Evolutionary conservation across 2,329 filamentous ascomycete genomes (phyloP), one percentile per base, ranked within the genome.

Genomic region (Apiospora pterosperma): DNA sequence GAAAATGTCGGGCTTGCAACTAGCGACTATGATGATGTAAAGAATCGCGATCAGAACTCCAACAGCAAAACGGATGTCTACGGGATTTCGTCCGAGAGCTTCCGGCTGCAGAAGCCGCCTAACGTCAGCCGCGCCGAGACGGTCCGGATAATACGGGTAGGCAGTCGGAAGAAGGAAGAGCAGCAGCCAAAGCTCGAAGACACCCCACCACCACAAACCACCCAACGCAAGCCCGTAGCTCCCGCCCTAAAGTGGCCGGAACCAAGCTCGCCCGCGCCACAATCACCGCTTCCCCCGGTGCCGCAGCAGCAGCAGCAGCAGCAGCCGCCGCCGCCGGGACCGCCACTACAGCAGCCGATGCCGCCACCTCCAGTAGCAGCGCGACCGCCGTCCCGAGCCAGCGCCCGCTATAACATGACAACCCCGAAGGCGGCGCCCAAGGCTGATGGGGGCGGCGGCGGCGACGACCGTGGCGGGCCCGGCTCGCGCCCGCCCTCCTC

Each of bases 141-240:
- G 36, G 73, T 75, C 19, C 72, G 72, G 19, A 65, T 76, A 36
- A 75, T 75, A 52, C 69, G 72, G 63, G 72, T 75, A 19, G 68
- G 69, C 36, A 74, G 68, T 55, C 64, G 64, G 36, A 74, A 73
- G 48, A 63, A 38, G 31, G 61, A 63, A 21, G 64, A 65, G 2
- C 31, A 39, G n/a, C 16, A 23, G 36, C 60, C 7, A 62, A 44
- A 59, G 66, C 64, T 7, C 66, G 69, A 21, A 69, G 67, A 19
- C 39, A 65, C 48, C 66, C 21, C 55, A 39, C 39, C 39, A 63
- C 63, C 25, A n/a, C 67, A 2, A 66, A 65, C 65, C 8, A 34
- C 21, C 7, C 23, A 62, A 62, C 39, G 38, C 60, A 34, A 31
- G 36, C 39, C 60, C 21, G 28, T 39, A 19, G 16, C 23, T 39